Conservation (phyloP, 2,329 filamentous ascomycete species). For the Epichloe uncinata region DNA sequence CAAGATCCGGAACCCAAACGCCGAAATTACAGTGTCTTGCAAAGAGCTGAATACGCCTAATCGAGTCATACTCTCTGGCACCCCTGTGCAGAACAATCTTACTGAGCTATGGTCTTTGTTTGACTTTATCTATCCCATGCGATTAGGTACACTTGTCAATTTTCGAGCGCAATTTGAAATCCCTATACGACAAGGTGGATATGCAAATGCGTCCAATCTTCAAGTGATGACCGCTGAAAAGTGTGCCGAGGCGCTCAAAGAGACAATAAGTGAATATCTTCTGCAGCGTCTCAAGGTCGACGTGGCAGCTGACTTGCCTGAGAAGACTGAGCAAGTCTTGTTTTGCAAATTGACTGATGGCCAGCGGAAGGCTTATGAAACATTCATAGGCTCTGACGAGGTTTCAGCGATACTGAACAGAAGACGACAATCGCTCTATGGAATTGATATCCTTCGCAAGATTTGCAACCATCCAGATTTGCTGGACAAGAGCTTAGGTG, state of each 20-base stretch:
- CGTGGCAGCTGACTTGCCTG: constrained; percentile 82
- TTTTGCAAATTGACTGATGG: constrained; percentile 79
- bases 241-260: constrained; percentile 86
- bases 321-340: constrained; percentile 91
- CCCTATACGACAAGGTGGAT: constrained; percentile 84
- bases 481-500: constrained; percentile 44
- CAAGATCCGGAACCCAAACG: constrained; percentile 94
- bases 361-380: constrained; percentile 69
- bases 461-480: constrained; percentile 97
- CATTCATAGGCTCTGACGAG: constrained; percentile 70
- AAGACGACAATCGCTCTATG: constrained; percentile 68
- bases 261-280: constrained; percentile 85
- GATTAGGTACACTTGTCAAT: constrained; percentile 77
- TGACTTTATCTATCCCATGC: constrained; percentile 96
- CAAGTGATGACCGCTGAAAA: constrained; percentile 91
- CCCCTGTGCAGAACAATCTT: constrained; percentile 94
- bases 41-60: constrained; percentile 88
- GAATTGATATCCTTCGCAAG: constrained; percentile 85
- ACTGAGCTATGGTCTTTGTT: constrained; percentile 94
- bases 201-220: constrained; percentile 86
- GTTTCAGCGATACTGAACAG: constrained; percentile 70
- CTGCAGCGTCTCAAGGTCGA: constrained; percentile 87
- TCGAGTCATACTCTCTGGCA: constrained; percentile 85
- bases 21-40: constrained; percentile 85
- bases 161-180: constrained; percentile 89